A percentile compares a stretch with the other conserved stretches of the same genome.
Conservation (phyloP, 208 protist species). For the Trypanosomatidae sp. region DNA sequence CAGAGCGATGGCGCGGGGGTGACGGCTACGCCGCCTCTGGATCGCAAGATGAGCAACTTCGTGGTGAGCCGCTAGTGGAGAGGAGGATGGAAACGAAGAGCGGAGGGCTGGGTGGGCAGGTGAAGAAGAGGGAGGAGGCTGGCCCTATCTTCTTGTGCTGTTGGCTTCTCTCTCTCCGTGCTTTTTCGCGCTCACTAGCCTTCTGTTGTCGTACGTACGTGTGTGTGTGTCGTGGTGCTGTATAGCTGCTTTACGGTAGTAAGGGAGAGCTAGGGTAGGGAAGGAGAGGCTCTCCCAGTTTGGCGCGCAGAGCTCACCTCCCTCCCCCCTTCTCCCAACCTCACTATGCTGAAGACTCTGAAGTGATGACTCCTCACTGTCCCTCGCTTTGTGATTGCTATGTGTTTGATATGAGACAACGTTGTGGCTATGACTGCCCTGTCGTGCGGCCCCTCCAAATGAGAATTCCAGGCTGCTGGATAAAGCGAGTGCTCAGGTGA, state of each 20-base stretch:
- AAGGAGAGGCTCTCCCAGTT: not conserved
- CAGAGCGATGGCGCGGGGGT: not conserved
- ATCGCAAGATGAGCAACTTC: constrained; percentile 1
- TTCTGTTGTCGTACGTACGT: not conserved
- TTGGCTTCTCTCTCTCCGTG: not conserved
- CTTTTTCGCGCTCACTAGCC: not conserved
- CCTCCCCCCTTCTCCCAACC: not conserved
- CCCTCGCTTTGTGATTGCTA: not conserved
- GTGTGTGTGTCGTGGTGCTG: not conserved
- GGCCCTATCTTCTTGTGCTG: not conserved
- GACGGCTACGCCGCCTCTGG: not conserved
- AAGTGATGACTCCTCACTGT: not conserved
- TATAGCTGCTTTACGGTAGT: not conserved
- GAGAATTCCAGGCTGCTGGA: not conserved
- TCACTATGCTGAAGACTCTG: not conserved
- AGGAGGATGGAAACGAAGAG: not conserved
- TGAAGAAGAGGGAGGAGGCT: not conserved
- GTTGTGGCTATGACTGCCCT: not conserved
- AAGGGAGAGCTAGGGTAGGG: not conserved
- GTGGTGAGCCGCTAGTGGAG: constrained; percentile 4
- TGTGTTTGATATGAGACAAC: not conserved
- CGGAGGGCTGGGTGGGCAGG: too few relatives aligned
- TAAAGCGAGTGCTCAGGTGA: not conserved
- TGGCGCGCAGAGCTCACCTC: not conserved
- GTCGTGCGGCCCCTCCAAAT: not conserved